Percentiles rank a stretch among this genome's conserved stretches.
Conservation (phyloP, 2,329 filamentous ascomycete genomes). For the Aspergillus candidus region DNA sequence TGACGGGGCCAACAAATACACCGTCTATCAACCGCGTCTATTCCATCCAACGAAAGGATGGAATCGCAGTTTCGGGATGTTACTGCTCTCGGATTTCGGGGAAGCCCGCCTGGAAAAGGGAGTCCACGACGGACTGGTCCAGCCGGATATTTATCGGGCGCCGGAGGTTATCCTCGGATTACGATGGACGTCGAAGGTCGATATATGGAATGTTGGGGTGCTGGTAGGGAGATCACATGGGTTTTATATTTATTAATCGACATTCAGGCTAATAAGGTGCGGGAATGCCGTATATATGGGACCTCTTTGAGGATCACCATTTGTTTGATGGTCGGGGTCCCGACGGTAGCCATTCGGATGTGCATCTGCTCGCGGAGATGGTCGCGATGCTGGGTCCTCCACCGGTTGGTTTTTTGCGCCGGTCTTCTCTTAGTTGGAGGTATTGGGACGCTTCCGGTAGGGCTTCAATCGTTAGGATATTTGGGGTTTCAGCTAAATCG, state of each 20-base stretch:
- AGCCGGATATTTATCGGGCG: conserved; percentile 23
- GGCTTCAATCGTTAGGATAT: neutral
- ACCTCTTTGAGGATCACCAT: conserved; percentile 14
- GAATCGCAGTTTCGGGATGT: conserved; percentile 9
- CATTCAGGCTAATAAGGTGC: neutral
- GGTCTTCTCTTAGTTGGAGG: conserved; percentile 4
- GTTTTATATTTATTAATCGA: neutral
- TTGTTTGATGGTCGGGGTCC: conserved; percentile 10
- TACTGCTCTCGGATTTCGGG: conserved; percentile 24
- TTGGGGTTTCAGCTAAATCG: neutral
- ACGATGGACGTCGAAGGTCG: conserved; percentile 20
- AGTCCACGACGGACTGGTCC: conserved; percentile 13
- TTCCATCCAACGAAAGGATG: conserved; percentile 8
- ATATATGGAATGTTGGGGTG: conserved; percentile 26
- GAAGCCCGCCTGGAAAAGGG: conserved; percentile 14
- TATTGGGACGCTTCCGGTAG: conserved; percentile 11
- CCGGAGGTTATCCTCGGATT: conserved; percentile 24
- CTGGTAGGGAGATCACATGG: conserved; percentile 16
- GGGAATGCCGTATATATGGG: conserved; percentile 16
- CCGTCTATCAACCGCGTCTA: conserved; percentile 16
- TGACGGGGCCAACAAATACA: conserved; percentile 11
- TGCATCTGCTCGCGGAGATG: conserved; percentile 14
- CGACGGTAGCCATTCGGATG: conserved; percentile 7
- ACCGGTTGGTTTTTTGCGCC: neutral
- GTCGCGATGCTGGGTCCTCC: conserved; percentile 13